These are phyloP conservation scores for Zasmidium cellare DNA, from an alignment of 2,329 filamentous ascomycete genomes.

Conservation along the genomic window DNA sequence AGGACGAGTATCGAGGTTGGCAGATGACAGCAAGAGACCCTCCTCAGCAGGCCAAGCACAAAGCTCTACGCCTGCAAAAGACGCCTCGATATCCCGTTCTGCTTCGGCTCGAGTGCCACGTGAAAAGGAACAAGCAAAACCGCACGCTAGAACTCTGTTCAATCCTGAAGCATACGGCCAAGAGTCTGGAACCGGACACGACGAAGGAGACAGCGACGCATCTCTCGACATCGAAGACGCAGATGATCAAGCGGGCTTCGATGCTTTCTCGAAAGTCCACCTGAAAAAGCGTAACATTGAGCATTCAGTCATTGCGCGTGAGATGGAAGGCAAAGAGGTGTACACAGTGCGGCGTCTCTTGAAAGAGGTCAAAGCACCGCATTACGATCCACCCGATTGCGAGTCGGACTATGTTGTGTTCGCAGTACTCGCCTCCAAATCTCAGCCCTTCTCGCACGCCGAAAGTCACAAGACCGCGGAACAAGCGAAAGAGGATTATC, in stretches of 20 bases:
- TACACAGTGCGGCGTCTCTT: constrained; percentile 80
- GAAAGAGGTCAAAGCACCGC: constrained; percentile 75
- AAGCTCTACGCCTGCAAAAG: neutral
- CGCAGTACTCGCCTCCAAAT: constrained; percentile 85
- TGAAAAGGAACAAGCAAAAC: neutral
- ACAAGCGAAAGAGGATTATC: constrained; percentile 51
- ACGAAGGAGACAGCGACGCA: constrained; percentile 18
- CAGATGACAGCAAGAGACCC: constrained; percentile 10
- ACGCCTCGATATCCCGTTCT: constrained; percentile 9
- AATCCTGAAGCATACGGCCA: constrained; percentile 12
- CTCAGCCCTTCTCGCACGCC: constrained; percentile 68
- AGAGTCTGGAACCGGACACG: constrained; percentile 17
- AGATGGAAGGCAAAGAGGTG: constrained; percentile 73
- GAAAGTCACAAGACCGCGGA: constrained; percentile 46
- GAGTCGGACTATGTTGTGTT: constrained; percentile 90
- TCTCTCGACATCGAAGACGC: constrained; percentile 15
- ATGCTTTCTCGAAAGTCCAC: constrained; percentile 83
- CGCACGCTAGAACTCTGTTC: constrained; percentile 6
- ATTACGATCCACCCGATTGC: constrained; percentile 76
- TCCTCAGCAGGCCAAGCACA: constrained; percentile 16
- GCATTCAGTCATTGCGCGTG: constrained; percentile 75
- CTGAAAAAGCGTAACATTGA: constrained; percentile 80
- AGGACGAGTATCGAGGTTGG: neutral
- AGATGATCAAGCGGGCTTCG: constrained; percentile 59
- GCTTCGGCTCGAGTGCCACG: constrained; percentile 15